These are phyloP conservation scores for Laguncularia racemosa DNA, from an alignment of 345 rosid species.

Conservation along the genomic window DNA sequence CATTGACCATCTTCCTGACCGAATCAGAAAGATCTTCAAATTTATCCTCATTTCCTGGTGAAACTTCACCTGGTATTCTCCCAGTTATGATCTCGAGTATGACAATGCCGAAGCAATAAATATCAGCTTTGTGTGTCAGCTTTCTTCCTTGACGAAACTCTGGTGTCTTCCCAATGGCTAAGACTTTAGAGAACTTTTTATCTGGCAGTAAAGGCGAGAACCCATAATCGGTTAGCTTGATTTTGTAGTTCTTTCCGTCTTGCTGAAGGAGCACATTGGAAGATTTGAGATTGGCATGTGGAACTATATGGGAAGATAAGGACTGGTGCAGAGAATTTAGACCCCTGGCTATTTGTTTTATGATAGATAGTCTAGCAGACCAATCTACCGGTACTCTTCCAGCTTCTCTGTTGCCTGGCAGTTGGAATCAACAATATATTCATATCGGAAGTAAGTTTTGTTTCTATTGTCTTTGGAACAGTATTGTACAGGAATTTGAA, in stretches of 20 bases:
- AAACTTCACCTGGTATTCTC: slow-evolving; percentile 24
- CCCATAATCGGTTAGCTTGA: slow-evolving; percentile 41
- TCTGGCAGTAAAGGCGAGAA: slow-evolving; percentile 35
- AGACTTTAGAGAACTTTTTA: slow-evolving; percentile 10
- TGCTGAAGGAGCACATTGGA: slow-evolving; percentile 29
- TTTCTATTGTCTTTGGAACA: no score
- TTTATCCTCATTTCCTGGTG: slow-evolving; percentile 3
- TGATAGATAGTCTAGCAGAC: slow-evolving; percentile 32
- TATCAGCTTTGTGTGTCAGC: slow-evolving; percentile 41
- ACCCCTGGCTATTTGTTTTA: slow-evolving; percentile 36
- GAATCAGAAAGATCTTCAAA: slow-evolving; percentile 30
- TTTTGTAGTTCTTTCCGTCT: slow-evolving; percentile 13
- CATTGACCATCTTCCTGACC: slow-evolving; percentile 35
- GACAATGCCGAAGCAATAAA: slow-evolving; percentile 49
- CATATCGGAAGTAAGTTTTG: background rate
- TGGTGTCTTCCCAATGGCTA: slow-evolving; percentile 35
- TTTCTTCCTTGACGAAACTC: slow-evolving; percentile 39
- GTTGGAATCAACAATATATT: slow-evolving; percentile 1
- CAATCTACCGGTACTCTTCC: slow-evolving; percentile 37
- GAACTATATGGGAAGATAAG: slow-evolving; percentile 35
- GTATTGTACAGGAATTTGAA: no score
- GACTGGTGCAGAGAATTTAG: slow-evolving; percentile 36
- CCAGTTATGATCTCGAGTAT: slow-evolving; percentile 47
- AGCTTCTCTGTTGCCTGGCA: slow-evolving; percentile 31
- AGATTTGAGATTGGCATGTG: slow-evolving; percentile 56